These are phyloP conservation scores for Fusarium zealandicum DNA, from an alignment of 2,329 filamentous ascomycete species.

Conservation along the genomic window DNA sequence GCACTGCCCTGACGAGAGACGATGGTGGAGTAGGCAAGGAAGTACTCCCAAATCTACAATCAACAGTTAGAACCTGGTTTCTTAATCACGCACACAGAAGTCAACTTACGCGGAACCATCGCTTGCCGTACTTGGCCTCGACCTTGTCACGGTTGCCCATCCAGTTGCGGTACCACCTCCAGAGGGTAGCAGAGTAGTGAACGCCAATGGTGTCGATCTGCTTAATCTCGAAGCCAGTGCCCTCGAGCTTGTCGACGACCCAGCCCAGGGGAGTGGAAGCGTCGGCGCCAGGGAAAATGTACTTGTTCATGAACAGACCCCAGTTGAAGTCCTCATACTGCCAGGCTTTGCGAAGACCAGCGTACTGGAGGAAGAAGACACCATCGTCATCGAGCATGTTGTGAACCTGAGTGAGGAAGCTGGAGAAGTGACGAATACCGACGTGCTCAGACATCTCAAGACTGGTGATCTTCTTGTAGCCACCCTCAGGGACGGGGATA, in stretches of 20 bases:
- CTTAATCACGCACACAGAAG: neutral
- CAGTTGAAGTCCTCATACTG: conserved; percentile 98
- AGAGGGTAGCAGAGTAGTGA: conserved; percentile 95
- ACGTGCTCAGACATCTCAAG: conserved; percentile 99
- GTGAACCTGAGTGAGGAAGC: conserved; percentile 85
- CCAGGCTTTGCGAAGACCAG: conserved; percentile 92
- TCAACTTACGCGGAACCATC: conserved; percentile 88
- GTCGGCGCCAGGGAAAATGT: conserved; percentile 96
- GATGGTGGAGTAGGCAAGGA: conserved; percentile 87
- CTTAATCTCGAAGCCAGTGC: conserved; percentile 78
- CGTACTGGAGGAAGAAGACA: conserved; percentile 94
- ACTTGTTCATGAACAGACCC: conserved; percentile 99
- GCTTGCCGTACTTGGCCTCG: conserved; percentile 89
- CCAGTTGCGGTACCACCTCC: conserved; percentile 99
- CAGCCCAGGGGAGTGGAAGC: conserved; percentile 92
- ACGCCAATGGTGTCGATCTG: conserved; percentile 90
- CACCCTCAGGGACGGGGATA: conserved; percentile 73
- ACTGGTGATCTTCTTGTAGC: conserved; percentile 94
- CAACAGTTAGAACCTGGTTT: neutral
- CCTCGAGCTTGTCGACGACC: conserved; percentile 85
- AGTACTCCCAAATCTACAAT: conserved; percentile 85
- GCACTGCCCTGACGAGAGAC: conserved; percentile 84
- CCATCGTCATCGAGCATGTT: conserved; percentile 98
- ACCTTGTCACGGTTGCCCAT: conserved; percentile 92
- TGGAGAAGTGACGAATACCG: conserved; percentile 84